Percentiles rank a stretch among this genome's conserved stretches.
These are phyloP conservation scores for Darksidea phi DNA, from an alignment of 495 filamentous ascomycete genomes.

Conservation along the genomic window DNA sequence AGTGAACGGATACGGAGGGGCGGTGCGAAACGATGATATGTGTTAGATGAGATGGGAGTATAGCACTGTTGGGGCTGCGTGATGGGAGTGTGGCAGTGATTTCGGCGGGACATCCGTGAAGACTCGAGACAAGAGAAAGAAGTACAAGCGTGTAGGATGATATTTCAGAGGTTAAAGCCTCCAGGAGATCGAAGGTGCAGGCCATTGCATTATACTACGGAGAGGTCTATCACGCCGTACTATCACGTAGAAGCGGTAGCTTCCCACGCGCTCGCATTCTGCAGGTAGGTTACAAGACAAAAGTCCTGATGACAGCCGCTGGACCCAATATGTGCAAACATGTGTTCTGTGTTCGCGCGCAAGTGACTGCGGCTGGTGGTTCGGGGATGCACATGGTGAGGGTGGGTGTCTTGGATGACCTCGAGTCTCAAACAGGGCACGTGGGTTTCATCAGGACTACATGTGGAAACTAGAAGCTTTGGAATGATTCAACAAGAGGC, in stretches of 20 bases:
- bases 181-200: background rate
- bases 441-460: too few relatives aligned
- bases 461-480: too few relatives aligned
- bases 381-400: constrained; percentile 3
- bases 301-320: background rate
- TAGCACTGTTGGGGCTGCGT: background rate
- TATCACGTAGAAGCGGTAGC: background rate
- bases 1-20: background rate
- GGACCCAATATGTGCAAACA: background rate
- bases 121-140: background rate
- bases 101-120: constrained; percentile 4
- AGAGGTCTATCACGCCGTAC: background rate
- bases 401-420: constrained; percentile 7
- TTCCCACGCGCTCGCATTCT: constrained; percentile 4
- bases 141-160: background rate
- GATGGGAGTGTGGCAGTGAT: background rate
- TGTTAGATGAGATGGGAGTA: background rate
- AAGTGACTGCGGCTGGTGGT: constrained; percentile 7
- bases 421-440: background rate
- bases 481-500: too few relatives aligned
- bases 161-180: background rate
- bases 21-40: constrained; percentile 6
- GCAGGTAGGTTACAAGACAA: background rate
- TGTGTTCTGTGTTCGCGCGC: constrained; percentile 5
- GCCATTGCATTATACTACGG: background rate